These are phyloP conservation scores for Bretschneidera sinensis DNA, from an alignment of 345 rosid species.

Conservation along the genomic window DNA sequence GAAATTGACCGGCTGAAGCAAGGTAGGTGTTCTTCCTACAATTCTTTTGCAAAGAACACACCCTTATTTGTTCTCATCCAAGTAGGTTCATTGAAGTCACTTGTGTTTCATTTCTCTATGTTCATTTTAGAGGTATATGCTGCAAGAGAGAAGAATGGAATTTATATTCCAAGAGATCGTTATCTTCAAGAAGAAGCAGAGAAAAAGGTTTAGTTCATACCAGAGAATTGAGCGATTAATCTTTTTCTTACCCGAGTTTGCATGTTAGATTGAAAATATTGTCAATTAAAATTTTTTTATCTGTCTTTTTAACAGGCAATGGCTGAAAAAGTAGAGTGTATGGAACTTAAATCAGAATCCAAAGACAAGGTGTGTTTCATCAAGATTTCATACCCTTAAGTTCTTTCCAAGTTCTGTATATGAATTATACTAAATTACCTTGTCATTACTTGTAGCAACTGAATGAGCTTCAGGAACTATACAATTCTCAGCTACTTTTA, in stretches of 20 bases:
- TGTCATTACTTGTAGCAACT: constrained; percentile 40
- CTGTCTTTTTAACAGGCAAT: constrained; percentile 55
- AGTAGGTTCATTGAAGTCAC: background rate
- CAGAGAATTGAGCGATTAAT: constrained; percentile 2
- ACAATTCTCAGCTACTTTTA: constrained; percentile 69
- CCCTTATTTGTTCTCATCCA: background rate
- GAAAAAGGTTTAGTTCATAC: constrained; percentile 61
- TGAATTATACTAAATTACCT: too few relatives aligned
- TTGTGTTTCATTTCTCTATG: background rate
- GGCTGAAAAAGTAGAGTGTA: constrained; percentile 93
- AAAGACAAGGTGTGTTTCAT: constrained; percentile 63
- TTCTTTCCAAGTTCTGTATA: constrained; percentile 1
- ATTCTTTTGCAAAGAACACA: constrained; percentile 5
- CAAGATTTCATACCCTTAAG: background rate
- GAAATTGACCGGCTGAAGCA: constrained; percentile 96
- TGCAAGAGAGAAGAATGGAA: constrained; percentile 96
- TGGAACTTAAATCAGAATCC: constrained; percentile 79
- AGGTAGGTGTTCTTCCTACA: constrained; percentile 42
- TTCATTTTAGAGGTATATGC: constrained; percentile 89
- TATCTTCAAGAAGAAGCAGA: constrained; percentile 92
- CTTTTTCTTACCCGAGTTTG: constrained; percentile 10
- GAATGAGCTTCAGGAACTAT: constrained; percentile 82
- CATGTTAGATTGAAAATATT: constrained; percentile 8
- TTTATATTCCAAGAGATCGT: constrained; percentile 90
- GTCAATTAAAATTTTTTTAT: constrained; percentile 14